These are phyloP conservation scores for Carex kokanica DNA, from an alignment of 176 grass and related monocot genomes.

Conservation along the genomic window DNA sequence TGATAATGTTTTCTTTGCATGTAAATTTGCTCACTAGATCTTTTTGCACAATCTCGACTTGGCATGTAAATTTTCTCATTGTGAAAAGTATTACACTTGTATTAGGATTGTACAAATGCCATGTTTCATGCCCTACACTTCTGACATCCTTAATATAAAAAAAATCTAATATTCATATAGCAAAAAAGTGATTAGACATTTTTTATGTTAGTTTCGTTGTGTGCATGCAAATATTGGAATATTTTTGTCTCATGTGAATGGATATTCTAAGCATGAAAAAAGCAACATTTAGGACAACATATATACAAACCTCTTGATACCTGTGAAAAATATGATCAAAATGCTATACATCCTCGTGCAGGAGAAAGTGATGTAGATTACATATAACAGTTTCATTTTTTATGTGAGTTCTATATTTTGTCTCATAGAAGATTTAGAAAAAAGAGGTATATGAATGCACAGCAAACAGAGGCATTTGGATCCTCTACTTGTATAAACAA, in stretches of 20 bases:
- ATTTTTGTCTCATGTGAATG: background rate
- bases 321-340: background rate
- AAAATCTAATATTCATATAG: background rate
- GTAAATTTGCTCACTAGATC: background rate
- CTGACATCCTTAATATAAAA: background rate
- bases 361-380: background rate
- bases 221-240: background rate
- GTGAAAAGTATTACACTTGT: background rate
- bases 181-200: background rate
- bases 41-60: background rate
- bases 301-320: background rate
- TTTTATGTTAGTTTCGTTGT: background rate
- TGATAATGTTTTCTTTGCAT: background rate
- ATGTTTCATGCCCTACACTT: background rate
- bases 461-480: background rate
- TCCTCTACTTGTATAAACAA: background rate
- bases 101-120: constrained; percentile 4
- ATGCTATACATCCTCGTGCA: background rate
- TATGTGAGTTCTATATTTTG: background rate
- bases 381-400: background rate
- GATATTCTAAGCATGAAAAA: background rate
- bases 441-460: background rate
- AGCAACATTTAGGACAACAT: background rate
- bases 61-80: background rate
- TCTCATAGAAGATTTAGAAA: background rate